Conservation (phyloP, 352 stramenopile species). For the Phytopythium chamaehyphon region DNA sequence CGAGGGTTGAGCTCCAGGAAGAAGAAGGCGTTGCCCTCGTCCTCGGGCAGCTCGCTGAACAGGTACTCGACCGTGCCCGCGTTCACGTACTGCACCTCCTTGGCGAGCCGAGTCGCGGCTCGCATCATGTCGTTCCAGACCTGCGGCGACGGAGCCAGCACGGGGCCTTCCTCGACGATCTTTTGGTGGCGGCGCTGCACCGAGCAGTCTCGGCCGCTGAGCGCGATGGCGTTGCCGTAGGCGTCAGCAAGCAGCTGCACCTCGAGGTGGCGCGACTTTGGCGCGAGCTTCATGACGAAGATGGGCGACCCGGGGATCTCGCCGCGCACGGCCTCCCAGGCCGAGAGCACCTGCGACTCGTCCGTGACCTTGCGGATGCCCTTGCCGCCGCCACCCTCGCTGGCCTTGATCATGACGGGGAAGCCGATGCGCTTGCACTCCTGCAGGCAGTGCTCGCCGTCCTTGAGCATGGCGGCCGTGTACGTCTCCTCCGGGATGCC, state of each 20-base stretch:
- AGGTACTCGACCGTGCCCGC: conserved; percentile 99
- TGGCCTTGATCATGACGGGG: conserved; percentile 99
- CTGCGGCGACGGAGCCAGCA: conserved; percentile 90
- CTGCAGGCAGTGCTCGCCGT: conserved; percentile 90
- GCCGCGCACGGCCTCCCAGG: conserved; percentile 96
- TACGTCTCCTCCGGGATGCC: conserved; percentile 95
- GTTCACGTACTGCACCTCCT: conserved; percentile 99
- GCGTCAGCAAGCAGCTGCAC: conserved; percentile 99
- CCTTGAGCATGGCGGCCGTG: conserved; percentile 90
- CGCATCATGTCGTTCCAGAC: conserved; percentile 99
- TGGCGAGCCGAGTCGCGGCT: conserved; percentile 94
- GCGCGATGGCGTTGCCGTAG: conserved; percentile 97
- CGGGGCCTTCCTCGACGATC: conserved; percentile 99
- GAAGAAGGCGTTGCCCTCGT: conserved; percentile 95
- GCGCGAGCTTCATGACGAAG: conserved; percentile 99
- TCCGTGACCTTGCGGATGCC: conserved; percentile 96
- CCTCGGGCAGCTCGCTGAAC: conserved; percentile 93
- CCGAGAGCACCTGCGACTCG: conserved; percentile 88
- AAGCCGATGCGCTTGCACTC: conserved; percentile 96
- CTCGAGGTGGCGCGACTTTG: conserved; percentile 97
- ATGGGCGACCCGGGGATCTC: conserved; percentile 99
- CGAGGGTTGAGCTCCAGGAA: conserved; percentile 99
- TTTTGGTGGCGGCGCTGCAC: conserved; percentile 99
- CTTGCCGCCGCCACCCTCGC: conserved; percentile 98
- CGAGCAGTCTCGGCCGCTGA: conserved; percentile 99